A percentile compares a stretch with the other conserved stretches of the same genome.
phyloP scores from a whole-genome alignment of 2,329 filamentous ascomycete genomes.

The Stagonosporopsis tanaceti region DNA sequence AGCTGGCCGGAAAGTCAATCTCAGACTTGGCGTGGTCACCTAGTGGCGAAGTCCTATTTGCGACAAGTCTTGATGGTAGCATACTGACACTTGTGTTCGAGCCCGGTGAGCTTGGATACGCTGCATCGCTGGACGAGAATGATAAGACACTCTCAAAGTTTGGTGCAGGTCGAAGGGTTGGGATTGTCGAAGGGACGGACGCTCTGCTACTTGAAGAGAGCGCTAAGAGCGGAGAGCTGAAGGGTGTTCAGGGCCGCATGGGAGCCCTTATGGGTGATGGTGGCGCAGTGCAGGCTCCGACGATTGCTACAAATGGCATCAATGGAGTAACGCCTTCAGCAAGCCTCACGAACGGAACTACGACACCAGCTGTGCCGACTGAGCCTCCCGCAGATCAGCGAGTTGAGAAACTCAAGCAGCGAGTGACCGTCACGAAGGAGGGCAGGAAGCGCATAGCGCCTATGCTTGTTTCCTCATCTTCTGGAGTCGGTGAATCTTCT shows the following conservation, averaged over 20 bases:
- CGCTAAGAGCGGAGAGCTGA: constrained; percentile 89
- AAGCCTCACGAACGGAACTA: constrained; percentile 55
- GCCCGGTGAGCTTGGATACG: constrained; percentile 86
- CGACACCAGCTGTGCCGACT: constrained; percentile 41
- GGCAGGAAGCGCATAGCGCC: constrained; percentile 96
- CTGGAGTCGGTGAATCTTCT: constrained; percentile 85
- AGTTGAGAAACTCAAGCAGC: constrained; percentile 79
- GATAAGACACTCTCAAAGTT: constrained; percentile 93
- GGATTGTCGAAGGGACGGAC: constrained; percentile 91
- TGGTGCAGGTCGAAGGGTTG: constrained; percentile 85
- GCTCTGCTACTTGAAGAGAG: constrained; percentile 86
- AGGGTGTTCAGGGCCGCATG: constrained; percentile 93
- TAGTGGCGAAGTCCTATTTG: constrained; percentile 85
- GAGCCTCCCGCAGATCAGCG: constrained; percentile 60
- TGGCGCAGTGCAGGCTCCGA: constrained; percentile 54
- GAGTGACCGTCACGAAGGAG: constrained; percentile 94
- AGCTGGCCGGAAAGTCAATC: constrained; percentile 88
- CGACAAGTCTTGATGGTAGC: constrained; percentile 87
- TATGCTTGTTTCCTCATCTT: constrained; percentile 83
- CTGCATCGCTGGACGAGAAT: constrained; percentile 85
- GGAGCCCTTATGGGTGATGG: constrained; percentile 96
- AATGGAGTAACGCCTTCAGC: constrained; percentile 54
- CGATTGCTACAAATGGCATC: constrained; percentile 62
- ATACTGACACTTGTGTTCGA: constrained; percentile 85
- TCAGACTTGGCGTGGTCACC: constrained; percentile 95